Conservation (phyloP, 2,329 filamentous ascomycete species). For the Pyricularia pennisetigena region DNA sequence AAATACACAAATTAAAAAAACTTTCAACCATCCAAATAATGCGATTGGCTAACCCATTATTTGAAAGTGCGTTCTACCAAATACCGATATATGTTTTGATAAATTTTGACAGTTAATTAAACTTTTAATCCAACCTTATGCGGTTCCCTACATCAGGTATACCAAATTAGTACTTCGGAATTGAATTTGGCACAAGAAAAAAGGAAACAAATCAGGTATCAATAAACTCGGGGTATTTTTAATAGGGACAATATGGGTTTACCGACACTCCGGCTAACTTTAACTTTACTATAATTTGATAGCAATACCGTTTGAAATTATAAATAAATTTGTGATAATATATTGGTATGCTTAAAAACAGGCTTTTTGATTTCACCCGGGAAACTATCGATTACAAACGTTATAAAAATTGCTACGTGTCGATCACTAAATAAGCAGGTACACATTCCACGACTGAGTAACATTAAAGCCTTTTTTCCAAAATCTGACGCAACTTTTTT, state of each 20-base stretch:
- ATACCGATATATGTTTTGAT: background rate
- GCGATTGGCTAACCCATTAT: background rate
- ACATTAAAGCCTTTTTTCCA: too few relatives aligned
- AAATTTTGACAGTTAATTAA: background rate
- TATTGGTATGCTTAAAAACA: too few relatives aligned
- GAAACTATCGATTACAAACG: too few relatives aligned
- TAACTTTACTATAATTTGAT: background rate
- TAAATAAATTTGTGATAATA: too few relatives aligned
- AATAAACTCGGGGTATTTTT: background rate
- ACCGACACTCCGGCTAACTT: background rate
- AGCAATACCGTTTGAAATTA: background rate
- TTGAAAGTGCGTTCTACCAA: background rate
- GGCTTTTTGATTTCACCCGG: too few relatives aligned
- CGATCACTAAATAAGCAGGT: too few relatives aligned
- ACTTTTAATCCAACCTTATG: background rate
- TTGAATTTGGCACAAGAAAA: too few relatives aligned
- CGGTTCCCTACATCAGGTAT: background rate
- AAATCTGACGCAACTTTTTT: background rate
- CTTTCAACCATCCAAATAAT: background rate
- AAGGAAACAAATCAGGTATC: background rate
- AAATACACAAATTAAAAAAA: background rate
- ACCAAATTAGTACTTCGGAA: conserved; percentile 17
- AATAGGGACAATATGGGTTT: background rate
- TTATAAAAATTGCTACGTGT: too few relatives aligned
- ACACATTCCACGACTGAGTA: too few relatives aligned